Evolutionary conservation across 2,329 filamentous ascomycete genomes (phyloP).

Genomic region (Pseudogymnoascus sp.): DNA sequence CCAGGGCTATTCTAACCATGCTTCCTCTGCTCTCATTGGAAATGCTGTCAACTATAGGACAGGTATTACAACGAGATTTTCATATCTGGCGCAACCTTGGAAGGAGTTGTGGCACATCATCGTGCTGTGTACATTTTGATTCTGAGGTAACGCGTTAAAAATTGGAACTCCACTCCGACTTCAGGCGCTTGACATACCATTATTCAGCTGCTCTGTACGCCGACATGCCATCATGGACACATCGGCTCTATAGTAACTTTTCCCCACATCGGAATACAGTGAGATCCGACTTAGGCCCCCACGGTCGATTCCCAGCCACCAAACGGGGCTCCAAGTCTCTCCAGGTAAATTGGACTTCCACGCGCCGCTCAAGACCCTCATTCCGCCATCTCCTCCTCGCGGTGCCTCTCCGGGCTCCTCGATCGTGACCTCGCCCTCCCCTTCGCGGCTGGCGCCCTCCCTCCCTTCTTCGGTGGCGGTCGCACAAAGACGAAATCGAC

Average conservation of each 20-base stretch:
- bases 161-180: background rate
- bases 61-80: constrained; percentile 1
- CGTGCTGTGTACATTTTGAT: constrained; percentile 6
- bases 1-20: background rate
- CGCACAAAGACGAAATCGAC: constrained; percentile 83
- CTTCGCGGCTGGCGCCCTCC: constrained; percentile 24
- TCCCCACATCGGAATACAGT: background rate
- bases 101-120: background rate
- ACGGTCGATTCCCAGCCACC: background rate
- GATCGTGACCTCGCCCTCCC: constrained; percentile 26
- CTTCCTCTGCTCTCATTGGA: background rate
- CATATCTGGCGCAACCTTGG: constrained; percentile 1
- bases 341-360: background rate
- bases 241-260: constrained; percentile 17
- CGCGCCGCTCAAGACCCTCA: background rate
- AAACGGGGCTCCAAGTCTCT: background rate
- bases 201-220: constrained; percentile 12
- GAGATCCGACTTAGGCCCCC: background rate
- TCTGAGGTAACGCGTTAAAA: constrained; percentile 1
- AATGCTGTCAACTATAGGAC: background rate
- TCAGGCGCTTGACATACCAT: background rate
- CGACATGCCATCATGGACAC: constrained; percentile 19
- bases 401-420: constrained; percentile 24
- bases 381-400: background rate
- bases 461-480: constrained; percentile 54